These are phyloP conservation scores for Alternaria gaisen DNA, from an alignment of 2,329 filamentous ascomycete species.

Conservation along the genomic window DNA sequence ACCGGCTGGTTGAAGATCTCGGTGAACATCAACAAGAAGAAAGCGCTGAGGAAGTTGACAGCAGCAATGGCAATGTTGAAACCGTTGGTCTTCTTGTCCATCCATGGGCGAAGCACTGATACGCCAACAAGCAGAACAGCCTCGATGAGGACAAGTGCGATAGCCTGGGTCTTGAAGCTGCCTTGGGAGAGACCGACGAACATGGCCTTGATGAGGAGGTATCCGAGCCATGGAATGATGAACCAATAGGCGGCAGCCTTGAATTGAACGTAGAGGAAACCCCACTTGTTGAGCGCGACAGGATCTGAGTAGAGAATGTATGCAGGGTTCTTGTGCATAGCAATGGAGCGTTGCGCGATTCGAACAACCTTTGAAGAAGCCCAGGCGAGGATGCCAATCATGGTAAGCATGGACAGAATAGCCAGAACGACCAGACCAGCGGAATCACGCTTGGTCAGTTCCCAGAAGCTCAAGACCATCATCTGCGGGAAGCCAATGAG, in stretches of 20 bases:
- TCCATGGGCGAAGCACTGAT: conserved; percentile 87
- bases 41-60: conserved; percentile 88
- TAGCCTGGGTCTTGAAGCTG: conserved; percentile 75
- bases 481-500: conserved; percentile 93
- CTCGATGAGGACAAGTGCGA: conserved; percentile 85
- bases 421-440: conserved; percentile 85
- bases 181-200: conserved; percentile 85
- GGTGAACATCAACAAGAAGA: conserved; percentile 90
- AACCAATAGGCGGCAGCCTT: conserved; percentile 96
- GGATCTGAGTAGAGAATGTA: conserved; percentile 98
- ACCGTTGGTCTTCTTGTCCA: conserved; percentile 98
- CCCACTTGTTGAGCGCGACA: conserved; percentile 95
- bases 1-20: conserved; percentile 83
- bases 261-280: conserved; percentile 97
- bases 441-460: conserved; percentile 87
- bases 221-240: conserved; percentile 79
- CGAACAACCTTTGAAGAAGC: conserved; percentile 89
- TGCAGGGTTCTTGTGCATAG: conserved; percentile 94
- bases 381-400: conserved; percentile 81
- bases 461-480: conserved; percentile 90
- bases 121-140: conserved; percentile 78
- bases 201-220: conserved; percentile 86
- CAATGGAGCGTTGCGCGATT: conserved; percentile 85
- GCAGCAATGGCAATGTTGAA: conserved; percentile 94
- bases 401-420: conserved; percentile 85